These are phyloP conservation scores for Pseudocercospora eumusae DNA, from an alignment of 2,329 filamentous ascomycete genomes.

Conservation along the genomic window DNA sequence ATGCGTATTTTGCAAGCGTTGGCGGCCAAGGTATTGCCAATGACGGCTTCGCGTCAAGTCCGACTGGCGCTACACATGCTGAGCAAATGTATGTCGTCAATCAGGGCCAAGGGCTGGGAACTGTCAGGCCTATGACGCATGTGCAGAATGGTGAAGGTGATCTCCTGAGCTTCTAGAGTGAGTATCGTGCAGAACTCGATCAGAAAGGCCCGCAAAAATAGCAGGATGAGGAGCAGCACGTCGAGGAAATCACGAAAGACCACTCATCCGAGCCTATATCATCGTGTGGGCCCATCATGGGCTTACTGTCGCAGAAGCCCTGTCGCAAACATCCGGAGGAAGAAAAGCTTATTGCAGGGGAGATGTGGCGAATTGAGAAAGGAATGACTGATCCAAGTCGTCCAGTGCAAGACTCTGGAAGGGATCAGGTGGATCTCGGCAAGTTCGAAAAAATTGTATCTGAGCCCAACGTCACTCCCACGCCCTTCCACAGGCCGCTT, in stretches of 20 bases:
- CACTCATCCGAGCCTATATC: no score
- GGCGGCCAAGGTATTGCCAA: constrained; percentile 67
- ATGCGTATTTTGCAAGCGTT: constrained; percentile 82
- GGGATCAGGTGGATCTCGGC: no score
- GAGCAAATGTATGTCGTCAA: constrained; percentile 68
- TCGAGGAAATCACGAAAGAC: neutral
- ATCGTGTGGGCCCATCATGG: no score
- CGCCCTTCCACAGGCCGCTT: no score
- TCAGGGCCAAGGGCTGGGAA: constrained; percentile 75
- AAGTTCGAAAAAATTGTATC: no score
- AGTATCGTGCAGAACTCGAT: neutral
- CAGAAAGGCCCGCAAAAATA: neutral
- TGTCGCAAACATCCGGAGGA: no score
- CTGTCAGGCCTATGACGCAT: constrained; percentile 69
- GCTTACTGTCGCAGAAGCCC: no score
- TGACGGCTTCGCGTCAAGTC: constrained; percentile 53
- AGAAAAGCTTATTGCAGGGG: no score
- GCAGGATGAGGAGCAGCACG: neutral
- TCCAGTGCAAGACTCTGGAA: no score
- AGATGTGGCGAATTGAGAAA: no score
- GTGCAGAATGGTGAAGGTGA: constrained; percentile 51
- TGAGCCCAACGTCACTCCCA: no score
- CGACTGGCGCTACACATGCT: constrained; percentile 40
- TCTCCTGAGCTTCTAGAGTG: constrained; percentile 39
- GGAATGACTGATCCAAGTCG: no score